These are phyloP conservation scores for Aristolochia californica DNA, from an alignment of 164 flowering plant genomes.

Conservation along the genomic window DNA sequence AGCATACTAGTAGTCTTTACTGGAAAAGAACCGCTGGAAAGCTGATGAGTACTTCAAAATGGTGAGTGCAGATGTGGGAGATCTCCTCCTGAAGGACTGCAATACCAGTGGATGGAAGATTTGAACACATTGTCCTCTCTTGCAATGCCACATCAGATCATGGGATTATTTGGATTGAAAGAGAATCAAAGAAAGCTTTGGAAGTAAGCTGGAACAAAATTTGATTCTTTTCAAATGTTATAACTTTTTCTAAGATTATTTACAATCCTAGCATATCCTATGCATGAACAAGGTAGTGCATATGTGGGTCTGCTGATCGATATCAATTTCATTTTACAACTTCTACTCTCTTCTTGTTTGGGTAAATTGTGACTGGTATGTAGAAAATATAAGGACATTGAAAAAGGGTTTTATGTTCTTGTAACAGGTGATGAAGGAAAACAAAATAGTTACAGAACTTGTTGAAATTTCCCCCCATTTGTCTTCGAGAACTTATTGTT, in stretches of 20 bases:
- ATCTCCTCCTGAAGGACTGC: conserved; percentile 96
- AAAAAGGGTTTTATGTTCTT: not conserved
- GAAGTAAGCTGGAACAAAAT: conserved; percentile 33
- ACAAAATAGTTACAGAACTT: conserved; percentile 21
- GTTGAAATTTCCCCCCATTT: too few species aligned
- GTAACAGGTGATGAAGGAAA: conserved; percentile 47
- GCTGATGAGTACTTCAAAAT: conserved; percentile 1
- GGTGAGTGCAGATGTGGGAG: conserved; percentile 73
- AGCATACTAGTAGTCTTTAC: not conserved
- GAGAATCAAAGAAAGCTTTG: conserved; percentile 75
- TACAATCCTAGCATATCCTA: too few species aligned
- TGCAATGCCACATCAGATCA: conserved; percentile 91
- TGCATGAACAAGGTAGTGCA: too few species aligned
- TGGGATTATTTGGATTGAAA: conserved; percentile 79
- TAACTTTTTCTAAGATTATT: too few species aligned
- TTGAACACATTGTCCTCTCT: conserved; percentile 89
- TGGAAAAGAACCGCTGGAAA: not conserved
- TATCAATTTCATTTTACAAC: too few species aligned
- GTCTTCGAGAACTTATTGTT: too few species aligned
- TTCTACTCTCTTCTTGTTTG: too few species aligned
- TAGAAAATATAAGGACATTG: not conserved
- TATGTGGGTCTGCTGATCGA: too few species aligned
- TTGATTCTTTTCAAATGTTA: not conserved
- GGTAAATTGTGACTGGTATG: not conserved
- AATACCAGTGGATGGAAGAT: conserved; percentile 91